A percentile compares a stretch with the other conserved stretches of the same genome.
phyloP scores from a whole-genome alignment of 495 filamentous ascomycete genomes.

The Aspergillus avenaceus region DNA sequence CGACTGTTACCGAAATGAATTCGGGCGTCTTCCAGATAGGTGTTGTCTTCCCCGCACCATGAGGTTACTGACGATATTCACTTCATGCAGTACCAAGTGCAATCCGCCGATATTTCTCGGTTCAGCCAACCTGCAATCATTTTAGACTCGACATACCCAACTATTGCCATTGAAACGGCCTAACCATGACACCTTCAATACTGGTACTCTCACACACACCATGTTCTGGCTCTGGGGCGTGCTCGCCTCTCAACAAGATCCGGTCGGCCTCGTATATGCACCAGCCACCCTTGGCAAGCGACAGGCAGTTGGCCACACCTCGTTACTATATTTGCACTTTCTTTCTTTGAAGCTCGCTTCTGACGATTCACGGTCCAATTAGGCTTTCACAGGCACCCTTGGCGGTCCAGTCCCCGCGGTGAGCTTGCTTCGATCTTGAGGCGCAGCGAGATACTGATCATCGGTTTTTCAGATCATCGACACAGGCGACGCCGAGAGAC shows the following conservation, averaged over 20 bases:
- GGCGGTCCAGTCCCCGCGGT: constrained; percentile 9
- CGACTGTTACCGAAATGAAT: background rate
- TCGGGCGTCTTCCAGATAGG: no score
- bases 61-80: no score
- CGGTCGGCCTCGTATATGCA: constrained; percentile 8
- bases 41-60: no score
- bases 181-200: background rate
- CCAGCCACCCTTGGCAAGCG: constrained; percentile 7
- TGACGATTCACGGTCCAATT: background rate
- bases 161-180: no score
- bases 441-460: background rate
- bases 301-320: background rate
- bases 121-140: no score
- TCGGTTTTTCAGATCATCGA: constrained; percentile 18
- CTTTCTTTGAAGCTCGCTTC: background rate
- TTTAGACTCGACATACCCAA: no score
- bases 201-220: no score
- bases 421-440: background rate
- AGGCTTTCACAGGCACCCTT: constrained; percentile 1
- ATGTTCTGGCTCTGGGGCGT: background rate
- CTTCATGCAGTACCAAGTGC: no score
- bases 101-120: no score
- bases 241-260: background rate
- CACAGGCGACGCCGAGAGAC: constrained; percentile 31
- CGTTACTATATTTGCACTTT: background rate